These are phyloP conservation scores for Coffea canephora DNA, from an alignment of 257 asterid genomes.

Conservation along the genomic window DNA sequence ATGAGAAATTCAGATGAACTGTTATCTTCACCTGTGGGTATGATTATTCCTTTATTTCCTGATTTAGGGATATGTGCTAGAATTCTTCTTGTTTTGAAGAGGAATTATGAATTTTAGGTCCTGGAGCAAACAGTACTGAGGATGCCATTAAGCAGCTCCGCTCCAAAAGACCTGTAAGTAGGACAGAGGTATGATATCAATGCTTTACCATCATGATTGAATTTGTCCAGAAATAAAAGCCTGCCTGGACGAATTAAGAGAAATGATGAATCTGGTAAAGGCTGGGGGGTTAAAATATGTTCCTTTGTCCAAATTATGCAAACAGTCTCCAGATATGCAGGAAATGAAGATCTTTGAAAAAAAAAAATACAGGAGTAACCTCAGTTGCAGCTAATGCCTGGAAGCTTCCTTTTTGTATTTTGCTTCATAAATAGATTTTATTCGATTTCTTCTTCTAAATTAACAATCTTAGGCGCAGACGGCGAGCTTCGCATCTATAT, in stretches of 20 bases:
- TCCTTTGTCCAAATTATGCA: background rate
- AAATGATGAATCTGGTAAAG: background rate
- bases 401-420: background rate
- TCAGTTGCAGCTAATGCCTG: background rate
- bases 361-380: background rate
- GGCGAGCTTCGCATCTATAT: background rate
- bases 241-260: background rate
- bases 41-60: conserved; percentile 11
- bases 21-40: conserved; percentile 47
- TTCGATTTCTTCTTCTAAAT: background rate
- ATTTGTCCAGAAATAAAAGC: background rate
- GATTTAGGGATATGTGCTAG: conserved; percentile 11
- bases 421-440: background rate
- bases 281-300: background rate
- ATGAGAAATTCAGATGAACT: conserved; percentile 51
- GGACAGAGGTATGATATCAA: conserved; percentile 55
- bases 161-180: conserved; percentile 73
- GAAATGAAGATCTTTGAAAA: background rate
- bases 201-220: conserved; percentile 5
- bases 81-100: conserved; percentile 3
- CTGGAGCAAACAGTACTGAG: conserved; percentile 61
- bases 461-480: background rate
- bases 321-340: background rate
- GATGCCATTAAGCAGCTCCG: conserved; percentile 82
- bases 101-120: conserved; percentile 29